Evolutionary conservation across 805 yeast species (phyloP).

Genomic region (Komagataella populi): DNA sequence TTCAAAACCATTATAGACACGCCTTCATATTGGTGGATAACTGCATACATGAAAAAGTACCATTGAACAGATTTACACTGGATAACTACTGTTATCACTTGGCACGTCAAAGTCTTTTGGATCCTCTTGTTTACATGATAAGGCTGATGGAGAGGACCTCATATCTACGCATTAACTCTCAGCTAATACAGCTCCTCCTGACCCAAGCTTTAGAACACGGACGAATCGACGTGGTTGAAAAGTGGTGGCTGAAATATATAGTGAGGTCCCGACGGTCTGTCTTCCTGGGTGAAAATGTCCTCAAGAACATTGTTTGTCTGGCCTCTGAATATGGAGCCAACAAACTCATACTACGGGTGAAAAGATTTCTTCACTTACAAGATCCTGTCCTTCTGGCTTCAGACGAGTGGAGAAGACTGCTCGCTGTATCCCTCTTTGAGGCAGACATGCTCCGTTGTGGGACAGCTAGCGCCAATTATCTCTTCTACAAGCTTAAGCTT

Average conservation of each 20-base stretch:
- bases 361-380: neutral
- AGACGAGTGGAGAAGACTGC: neutral
- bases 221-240: neutral
- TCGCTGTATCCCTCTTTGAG: neutral
- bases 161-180: neutral
- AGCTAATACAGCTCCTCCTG: neutral
- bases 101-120: neutral
- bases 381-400: neutral
- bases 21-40: neutral
- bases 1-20: neutral
- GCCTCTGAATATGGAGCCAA: neutral
- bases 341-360: neutral
- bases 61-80: neutral
- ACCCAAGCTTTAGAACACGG: neutral
- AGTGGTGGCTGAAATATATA: neutral
- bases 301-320: neutral
- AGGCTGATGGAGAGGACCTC: neutral
- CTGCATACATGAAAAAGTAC: neutral
- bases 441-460: neutral
- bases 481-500: neutral
- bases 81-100: neutral
- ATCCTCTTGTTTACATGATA: neutral
- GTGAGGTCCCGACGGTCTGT: neutral
- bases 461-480: neutral
- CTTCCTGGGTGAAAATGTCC: neutral